phyloP scores from a whole-genome alignment of 306 rosid species.

The Cicer judaicum region DNA sequence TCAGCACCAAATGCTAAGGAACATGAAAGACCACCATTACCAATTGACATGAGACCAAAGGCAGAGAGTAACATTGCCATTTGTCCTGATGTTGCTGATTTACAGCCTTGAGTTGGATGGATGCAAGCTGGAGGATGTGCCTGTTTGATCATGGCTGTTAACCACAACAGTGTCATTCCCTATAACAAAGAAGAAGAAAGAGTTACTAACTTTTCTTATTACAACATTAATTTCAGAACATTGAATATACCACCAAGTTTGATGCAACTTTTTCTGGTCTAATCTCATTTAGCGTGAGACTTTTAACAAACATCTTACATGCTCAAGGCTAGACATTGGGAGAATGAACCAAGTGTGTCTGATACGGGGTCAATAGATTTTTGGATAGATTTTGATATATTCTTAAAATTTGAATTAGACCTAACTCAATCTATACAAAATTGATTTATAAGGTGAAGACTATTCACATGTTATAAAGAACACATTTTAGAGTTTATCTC shows the following conservation, averaged over 20 bases:
- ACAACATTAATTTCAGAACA: neutral
- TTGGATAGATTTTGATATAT: too few species aligned
- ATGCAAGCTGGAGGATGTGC: constrained; percentile 61
- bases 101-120: constrained; percentile 45
- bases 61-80: constrained; percentile 50
- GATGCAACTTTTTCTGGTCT: neutral
- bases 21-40: constrained; percentile 76
- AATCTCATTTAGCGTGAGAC: too few species aligned
- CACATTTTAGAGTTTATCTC: too few species aligned
- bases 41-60: constrained; percentile 59
- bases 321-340: too few species aligned
- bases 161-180: constrained; percentile 70
- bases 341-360: too few species aligned
- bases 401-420: too few species aligned
- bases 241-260: neutral
- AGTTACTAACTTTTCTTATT: neutral
- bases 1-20: constrained; percentile 77
- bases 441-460: too few species aligned
- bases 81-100: constrained; percentile 54
- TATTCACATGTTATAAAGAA: too few species aligned
- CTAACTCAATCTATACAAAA: too few species aligned
- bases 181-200: constrained; percentile 25
- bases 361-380: too few species aligned
- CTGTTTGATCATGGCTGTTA: constrained; percentile 67
- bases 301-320: too few species aligned